These are phyloP conservation scores for Candida glucosophila DNA, from an alignment of 1,139 yeast genomes.

Conservation along the genomic window DNA sequence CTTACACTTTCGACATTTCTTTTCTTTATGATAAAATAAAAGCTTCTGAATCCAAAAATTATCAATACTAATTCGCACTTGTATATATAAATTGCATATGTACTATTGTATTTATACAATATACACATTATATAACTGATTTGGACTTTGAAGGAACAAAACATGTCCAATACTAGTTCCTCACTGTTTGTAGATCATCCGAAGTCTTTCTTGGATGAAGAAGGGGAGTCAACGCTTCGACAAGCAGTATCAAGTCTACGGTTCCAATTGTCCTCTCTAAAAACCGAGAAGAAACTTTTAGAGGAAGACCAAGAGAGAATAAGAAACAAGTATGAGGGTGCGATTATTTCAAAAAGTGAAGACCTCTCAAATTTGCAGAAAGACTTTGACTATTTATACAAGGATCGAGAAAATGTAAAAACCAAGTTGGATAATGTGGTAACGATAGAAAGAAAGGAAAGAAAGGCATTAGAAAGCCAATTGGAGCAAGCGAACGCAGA, in stretches of 20 bases:
- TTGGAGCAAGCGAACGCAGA: slow-evolving; percentile 12
- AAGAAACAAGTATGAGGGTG: slow-evolving; percentile 19
- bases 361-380: slow-evolving; percentile 32
- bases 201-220: slow-evolving; percentile 8
- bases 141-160: no score
- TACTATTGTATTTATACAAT: no score
- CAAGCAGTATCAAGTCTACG: slow-evolving; percentile 15
- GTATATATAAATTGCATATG: no score
- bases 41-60: no score
- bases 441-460: slow-evolving; percentile 30
- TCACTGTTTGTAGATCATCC: slow-evolving; percentile 42
- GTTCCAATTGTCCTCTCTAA: slow-evolving; percentile 21
- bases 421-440: slow-evolving; percentile 40
- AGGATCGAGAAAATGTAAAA: slow-evolving; percentile 49
- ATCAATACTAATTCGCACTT: no score
- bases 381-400: slow-evolving; percentile 49
- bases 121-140: no score
- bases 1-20: slow-evolving; percentile 32
- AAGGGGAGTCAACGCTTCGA: slow-evolving; percentile 8
- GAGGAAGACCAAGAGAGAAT: slow-evolving; percentile 24
- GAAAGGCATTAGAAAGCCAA: slow-evolving; percentile 28
- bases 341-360: slow-evolving; percentile 23
- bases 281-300: slow-evolving; percentile 25
- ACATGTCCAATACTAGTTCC: slow-evolving; percentile 14
- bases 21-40: no score